phyloP scores from a whole-genome alignment of 306 rosid species.

The Cicer yamashitae region DNA sequence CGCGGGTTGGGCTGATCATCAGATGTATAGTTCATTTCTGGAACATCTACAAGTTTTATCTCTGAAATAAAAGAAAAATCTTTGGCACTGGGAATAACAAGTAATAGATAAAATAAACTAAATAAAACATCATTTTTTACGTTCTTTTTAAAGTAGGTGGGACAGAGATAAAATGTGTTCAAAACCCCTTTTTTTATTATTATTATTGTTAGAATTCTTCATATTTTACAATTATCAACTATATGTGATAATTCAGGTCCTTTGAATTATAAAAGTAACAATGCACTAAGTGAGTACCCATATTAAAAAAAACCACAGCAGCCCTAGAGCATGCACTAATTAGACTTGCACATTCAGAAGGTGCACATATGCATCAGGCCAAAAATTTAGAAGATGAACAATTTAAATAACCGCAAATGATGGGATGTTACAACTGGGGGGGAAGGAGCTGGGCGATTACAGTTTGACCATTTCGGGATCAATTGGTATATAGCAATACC shows the following conservation, averaged over 20 bases:
- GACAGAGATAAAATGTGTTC: background rate
- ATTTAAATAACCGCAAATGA: conserved; percentile 21
- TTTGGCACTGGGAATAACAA: conserved; percentile 39
- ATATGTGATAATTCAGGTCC: conserved; percentile 29
- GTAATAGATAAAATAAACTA: conserved; percentile 13
- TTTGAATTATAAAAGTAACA: conserved; percentile 24
- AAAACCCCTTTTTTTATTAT: background rate
- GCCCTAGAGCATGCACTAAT: conserved; percentile 16
- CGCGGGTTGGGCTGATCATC: conserved; percentile 91
- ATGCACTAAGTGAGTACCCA: conserved; percentile 17
- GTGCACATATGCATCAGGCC: conserved; percentile 21
- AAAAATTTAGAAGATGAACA: conserved; percentile 17
- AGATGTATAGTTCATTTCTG: conserved; percentile 94
- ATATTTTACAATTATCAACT: conserved; percentile 14
- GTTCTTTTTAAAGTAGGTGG: conserved; percentile 16
- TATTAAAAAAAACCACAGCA: conserved; percentile 10
- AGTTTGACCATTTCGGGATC: conserved; percentile 24
- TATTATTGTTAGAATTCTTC: background rate
- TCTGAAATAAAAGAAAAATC: conserved; percentile 64
- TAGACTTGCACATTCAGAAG: conserved; percentile 23
- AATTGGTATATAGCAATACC: conserved; percentile 18
- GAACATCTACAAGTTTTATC: conserved; percentile 95
- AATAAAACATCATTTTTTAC: conserved; percentile 35
- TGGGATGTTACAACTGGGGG: conserved; percentile 30
- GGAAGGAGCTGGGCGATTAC: background rate